Percentiles rank a stretch among this genome's conserved stretches.
These are phyloP conservation scores for Exophiala oligosperma DNA, from an alignment of 2,329 filamentous ascomycete species.

Conservation along the genomic window DNA sequence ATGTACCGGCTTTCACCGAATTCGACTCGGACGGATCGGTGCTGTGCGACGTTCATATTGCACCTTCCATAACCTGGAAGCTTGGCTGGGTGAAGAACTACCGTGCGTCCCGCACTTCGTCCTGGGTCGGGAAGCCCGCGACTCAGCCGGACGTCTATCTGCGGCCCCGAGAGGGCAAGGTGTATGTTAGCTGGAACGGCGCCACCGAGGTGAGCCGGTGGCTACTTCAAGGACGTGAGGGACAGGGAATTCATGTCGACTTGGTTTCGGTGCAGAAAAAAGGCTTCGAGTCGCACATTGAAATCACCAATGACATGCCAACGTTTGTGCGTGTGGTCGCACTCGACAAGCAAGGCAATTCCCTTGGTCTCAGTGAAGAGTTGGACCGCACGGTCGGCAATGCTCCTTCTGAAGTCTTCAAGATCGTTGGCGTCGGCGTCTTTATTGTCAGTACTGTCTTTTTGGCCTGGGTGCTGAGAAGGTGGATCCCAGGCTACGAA, in stretches of 20 bases:
- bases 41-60: constrained; percentile 56
- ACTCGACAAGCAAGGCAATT: constrained; percentile 8
- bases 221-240: constrained; percentile 16
- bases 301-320: constrained; percentile 2
- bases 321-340: constrained; percentile 18
- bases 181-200: constrained; percentile 50
- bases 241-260: constrained; percentile 8
- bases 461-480: not conserved
- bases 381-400: not conserved
- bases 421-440: not conserved
- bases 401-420: not conserved
- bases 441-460: not conserved
- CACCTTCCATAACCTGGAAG: constrained; percentile 36
- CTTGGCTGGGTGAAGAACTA: constrained; percentile 51
- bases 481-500: not conserved
- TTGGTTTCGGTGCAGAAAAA: constrained; percentile 20
- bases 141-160: constrained; percentile 19
- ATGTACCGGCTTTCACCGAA: constrained; percentile 51
- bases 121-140: constrained; percentile 54
- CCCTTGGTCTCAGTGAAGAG: constrained; percentile 10
- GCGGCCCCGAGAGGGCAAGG: constrained; percentile 29
- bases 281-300: constrained; percentile 18
- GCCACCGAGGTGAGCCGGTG: constrained; percentile 40
- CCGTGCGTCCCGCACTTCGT: constrained; percentile 49
- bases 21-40: constrained; percentile 40